Percentiles rank a stretch among this genome's conserved stretches.
Evolutionary conservation across 176 grass and related monocot species (phyloP).

Genomic region (Phragmites australis): DNA sequence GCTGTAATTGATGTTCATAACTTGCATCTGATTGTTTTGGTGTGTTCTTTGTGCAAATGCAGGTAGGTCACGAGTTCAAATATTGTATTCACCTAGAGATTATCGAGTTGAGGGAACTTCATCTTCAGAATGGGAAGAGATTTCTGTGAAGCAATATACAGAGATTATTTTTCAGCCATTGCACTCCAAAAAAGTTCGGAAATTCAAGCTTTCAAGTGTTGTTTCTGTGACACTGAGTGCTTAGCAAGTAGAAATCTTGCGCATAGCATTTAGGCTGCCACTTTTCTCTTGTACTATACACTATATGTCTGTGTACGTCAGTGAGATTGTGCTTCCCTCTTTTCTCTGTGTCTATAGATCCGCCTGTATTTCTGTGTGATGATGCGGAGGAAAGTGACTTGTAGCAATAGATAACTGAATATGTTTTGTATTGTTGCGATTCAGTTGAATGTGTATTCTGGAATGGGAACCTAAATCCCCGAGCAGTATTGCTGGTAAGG

Average conservation of each 20-base stretch:
- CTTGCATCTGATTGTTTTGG: background rate
- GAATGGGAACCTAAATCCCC: background rate
- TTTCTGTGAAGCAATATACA: conserved; percentile 69
- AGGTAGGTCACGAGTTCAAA: conserved; percentile 69
- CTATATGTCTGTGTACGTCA: background rate
- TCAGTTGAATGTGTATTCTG: background rate
- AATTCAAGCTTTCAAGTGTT: conserved; percentile 72
- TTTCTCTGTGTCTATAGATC: conserved; percentile 14
- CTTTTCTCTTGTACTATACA: background rate
- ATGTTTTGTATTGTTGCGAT: background rate
- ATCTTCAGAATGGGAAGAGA: conserved; percentile 68
- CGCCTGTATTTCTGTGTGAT: conserved; percentile 21
- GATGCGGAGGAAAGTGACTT: background rate
- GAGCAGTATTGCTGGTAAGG: background rate
- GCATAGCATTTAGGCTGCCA: background rate
- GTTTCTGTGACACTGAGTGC: conserved; percentile 56
- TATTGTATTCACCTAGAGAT: conserved; percentile 72
- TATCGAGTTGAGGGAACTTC: conserved; percentile 63
- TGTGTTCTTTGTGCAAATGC: conserved; percentile 34
- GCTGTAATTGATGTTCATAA: background rate
- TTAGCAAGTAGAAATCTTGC: conserved; percentile 34
- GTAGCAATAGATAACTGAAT: background rate
- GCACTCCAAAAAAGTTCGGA: conserved; percentile 59
- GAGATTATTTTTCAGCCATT: conserved; percentile 71
- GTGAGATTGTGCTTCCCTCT: background rate